Percentiles rank a stretch among this genome's conserved stretches.
These are phyloP conservation scores for Hysterium pulicare DNA, from an alignment of 2,329 filamentous ascomycete genomes.

Conservation along the genomic window DNA sequence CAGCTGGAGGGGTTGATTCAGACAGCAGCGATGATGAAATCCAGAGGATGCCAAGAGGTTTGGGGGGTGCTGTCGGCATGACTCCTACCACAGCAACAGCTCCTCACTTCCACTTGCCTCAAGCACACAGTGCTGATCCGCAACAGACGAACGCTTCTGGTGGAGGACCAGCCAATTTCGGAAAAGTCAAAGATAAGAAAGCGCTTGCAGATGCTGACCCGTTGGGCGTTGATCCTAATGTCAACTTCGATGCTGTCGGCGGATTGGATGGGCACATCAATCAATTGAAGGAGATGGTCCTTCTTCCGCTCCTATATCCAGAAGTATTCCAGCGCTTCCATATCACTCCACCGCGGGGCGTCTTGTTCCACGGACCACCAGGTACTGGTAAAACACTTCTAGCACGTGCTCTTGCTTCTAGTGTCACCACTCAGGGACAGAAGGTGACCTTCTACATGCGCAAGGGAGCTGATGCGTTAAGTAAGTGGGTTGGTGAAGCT, in stretches of 20 bases:
- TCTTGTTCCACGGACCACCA: conserved; percentile 93
- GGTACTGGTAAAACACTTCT: conserved; percentile 98
- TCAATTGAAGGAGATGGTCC: conserved; percentile 98
- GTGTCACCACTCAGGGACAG: conserved; percentile 79
- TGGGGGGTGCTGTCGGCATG: conserved; percentile 63
- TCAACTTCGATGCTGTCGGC: conserved; percentile 92
- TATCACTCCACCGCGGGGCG: conserved; percentile 89
- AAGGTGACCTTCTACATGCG: conserved; percentile 99
- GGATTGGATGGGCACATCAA: conserved; percentile 92
- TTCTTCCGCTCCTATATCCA: conserved; percentile 87
- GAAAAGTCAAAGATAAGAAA: conserved; percentile 90
- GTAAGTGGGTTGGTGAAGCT: conserved; percentile 98
- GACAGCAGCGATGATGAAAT: conserved; percentile 96
- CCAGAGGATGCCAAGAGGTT: conserved; percentile 54
- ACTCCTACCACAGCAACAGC: conserved; percentile 54
- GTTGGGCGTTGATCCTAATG: conserved; percentile 84
- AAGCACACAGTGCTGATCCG: conserved; percentile 57
- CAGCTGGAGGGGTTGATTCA: conserved; percentile 78
- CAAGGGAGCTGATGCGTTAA: conserved; percentile 94
- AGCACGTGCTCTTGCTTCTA: conserved; percentile 86
- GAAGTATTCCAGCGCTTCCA: conserved; percentile 90
- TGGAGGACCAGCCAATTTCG: conserved; percentile 75
- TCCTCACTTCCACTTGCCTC: conserved; percentile 53
- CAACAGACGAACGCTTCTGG: conserved; percentile 48
- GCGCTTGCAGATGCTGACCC: conserved; percentile 91